phyloP scores from a whole-genome alignment of 768 basidiomycete species.

The Cyclocybe aegerita region DNA sequence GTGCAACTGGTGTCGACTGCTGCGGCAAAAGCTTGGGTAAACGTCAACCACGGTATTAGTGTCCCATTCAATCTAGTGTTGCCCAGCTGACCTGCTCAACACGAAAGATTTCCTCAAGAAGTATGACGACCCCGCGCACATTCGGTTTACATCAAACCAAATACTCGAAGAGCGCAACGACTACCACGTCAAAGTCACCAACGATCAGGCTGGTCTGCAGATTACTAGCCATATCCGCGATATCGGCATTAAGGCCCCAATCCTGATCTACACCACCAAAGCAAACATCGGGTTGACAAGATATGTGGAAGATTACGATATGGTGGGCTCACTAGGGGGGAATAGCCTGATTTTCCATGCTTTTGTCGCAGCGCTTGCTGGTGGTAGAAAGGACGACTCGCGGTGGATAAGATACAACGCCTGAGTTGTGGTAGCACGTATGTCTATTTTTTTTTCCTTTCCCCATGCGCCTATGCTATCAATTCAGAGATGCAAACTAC shows the following conservation, averaged over 20 bases:
- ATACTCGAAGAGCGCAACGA: slow-evolving; percentile 1
- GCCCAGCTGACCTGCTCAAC: background rate
- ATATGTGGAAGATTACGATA: slow-evolving; percentile 5
- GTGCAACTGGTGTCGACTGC: slow-evolving; percentile 20
- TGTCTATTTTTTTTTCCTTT: no score
- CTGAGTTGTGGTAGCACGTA: no score
- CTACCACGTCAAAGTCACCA: background rate
- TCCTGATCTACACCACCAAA: slow-evolving; percentile 7
- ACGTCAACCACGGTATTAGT: slow-evolving; percentile 20
- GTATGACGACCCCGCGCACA: slow-evolving; percentile 6
- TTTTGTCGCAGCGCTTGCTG: no score
- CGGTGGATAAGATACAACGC: no score
- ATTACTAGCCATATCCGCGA: slow-evolving; percentile 10
- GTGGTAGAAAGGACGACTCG: no score
- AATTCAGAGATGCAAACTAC: no score
- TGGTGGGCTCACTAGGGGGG: no score
- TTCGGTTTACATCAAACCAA: slow-evolving; percentile 15
- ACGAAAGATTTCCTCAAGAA: slow-evolving; percentile 5
- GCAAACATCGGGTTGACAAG: slow-evolving; percentile 1
- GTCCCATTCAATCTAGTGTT: background rate
- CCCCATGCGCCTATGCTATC: no score
- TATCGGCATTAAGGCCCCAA: slow-evolving; percentile 8
- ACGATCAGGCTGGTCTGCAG: slow-evolving; percentile 8
- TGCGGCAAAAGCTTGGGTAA: slow-evolving; percentile 24
- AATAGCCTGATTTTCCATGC: no score